Base-by-base conservation (phyloP, 2,329 filamentous ascomycete genomes). In the Sordariomycetes sp. region DNA sequence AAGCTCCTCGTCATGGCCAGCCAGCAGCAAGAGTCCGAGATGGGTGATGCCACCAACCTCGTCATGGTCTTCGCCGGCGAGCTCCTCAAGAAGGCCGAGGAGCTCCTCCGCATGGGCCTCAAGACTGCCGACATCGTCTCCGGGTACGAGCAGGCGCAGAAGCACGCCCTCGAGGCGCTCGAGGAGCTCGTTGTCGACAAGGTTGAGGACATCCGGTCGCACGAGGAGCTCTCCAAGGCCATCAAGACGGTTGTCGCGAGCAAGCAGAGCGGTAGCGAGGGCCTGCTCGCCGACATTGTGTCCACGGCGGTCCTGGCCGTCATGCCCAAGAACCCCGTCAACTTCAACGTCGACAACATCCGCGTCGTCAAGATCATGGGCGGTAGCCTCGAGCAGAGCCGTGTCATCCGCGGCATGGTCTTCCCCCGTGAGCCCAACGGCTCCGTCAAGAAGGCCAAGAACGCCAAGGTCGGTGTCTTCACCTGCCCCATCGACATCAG, bases 311-410 rank as follows among this genome's bases (percentile, higher is more conserved):
- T 87, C 58, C 82, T 97, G 58, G 85, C 90, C 52, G 91, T 99
- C 22, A 81, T 99, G 61, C 94, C 95, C 63, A 96, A 96, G 78
- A 96, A 96, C 75, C 88, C 94, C 24, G 75, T 80, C 69, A 91
- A 95, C 75, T 99, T 99, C 81, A 99, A 96, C 73, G 90, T 99
- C 62, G 94, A 99, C 78, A 99, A 99, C 72, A 86, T 99, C 66
- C 89, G 94, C 60, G 95, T 99, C 59, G 95, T 99, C 65, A 99
- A 99, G 81, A 99, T 99, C 67, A 97, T 99, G 92, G 94, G 94
- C 65, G 92, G 94, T 62, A 90, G 87, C 69, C 76, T 99, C 68
- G 89, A 95, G 67, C 91, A 99, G 76, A 96, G 90, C 71, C 85
- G 84, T 63, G 92, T 99, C 15, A 87, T 99, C 60, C 95, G 89